Percentiles rank a stretch among this genome's conserved stretches.
Conservation (phyloP, 2,329 filamentous ascomycete species). For the Metarhizium guizhouense region DNA sequence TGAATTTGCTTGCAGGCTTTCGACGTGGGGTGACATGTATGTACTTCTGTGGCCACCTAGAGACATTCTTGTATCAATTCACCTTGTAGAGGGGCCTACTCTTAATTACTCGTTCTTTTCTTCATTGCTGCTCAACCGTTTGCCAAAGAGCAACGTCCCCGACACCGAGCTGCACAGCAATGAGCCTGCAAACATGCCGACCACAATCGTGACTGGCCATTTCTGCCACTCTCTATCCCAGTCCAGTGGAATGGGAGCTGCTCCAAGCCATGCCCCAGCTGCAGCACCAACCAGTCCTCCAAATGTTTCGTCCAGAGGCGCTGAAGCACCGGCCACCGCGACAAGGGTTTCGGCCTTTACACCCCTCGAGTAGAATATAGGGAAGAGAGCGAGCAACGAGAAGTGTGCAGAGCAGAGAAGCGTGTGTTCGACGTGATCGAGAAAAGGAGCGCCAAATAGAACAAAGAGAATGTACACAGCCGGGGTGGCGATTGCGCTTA, state of each 20-base stretch:
- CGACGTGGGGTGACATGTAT: too few species aligned
- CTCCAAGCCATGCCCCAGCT: constrained; percentile 84
- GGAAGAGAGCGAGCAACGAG: constrained; percentile 67
- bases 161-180: constrained; percentile 58
- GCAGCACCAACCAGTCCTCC: constrained; percentile 71
- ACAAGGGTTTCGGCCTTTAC: constrained; percentile 66
- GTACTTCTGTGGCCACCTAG: background rate
- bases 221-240: constrained; percentile 99
- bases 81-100: background rate
- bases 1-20: background rate
- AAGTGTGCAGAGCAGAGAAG: constrained; percentile 74
- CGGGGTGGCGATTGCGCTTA: constrained; percentile 66
- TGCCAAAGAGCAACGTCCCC: constrained; percentile 39
- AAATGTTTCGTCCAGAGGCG: constrained; percentile 75
- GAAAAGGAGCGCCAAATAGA: constrained; percentile 85
- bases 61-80: background rate
- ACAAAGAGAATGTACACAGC: constrained; percentile 55
- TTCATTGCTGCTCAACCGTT: constrained; percentile 23
- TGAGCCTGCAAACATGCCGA: constrained; percentile 74
- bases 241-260: constrained; percentile 89
- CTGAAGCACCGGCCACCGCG: constrained; percentile 53
- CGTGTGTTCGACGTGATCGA: constrained; percentile 72
- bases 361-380: constrained; percentile 79
- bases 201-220: constrained; percentile 88
- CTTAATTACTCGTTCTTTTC: constrained; percentile 20